Conservation (phyloP, 208 protist genomes). For the Trypanosoma cruzi region DNA sequence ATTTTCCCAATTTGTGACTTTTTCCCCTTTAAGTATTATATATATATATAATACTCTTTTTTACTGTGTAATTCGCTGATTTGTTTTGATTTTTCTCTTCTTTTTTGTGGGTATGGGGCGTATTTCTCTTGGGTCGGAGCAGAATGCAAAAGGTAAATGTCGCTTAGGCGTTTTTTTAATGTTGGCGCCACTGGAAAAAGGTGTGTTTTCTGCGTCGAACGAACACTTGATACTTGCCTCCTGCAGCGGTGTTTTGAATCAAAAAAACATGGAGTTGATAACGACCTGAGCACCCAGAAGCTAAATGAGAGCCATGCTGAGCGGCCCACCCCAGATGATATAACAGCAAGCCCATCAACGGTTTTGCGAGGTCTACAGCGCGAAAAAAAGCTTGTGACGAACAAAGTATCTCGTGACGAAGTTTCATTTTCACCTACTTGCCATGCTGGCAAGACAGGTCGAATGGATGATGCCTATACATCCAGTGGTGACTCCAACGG, state of each 20-base stretch:
- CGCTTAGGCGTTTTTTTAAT: background rate
- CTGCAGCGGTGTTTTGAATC: slow-evolving; percentile 8
- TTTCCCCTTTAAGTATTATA: no score
- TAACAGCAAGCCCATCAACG: slow-evolving; percentile 34
- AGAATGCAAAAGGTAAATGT: background rate
- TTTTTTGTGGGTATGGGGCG: no score
- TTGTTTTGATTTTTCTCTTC: no score
- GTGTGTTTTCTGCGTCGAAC: background rate
- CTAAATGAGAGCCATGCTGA: background rate
- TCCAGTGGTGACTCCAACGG: background rate
- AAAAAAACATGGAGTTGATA: background rate
- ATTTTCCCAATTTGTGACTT: no score
- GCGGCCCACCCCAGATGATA: background rate
- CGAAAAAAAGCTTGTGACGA: slow-evolving; percentile 30
- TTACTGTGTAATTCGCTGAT: background rate
- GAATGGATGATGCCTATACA: background rate
- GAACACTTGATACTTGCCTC: background rate
- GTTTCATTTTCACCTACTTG: slow-evolving; percentile 36
- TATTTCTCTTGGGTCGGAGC: background rate
- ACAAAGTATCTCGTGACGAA: slow-evolving; percentile 16
- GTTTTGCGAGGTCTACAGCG: slow-evolving; percentile 42
- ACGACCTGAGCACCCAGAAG: background rate
- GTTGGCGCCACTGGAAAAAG: background rate
- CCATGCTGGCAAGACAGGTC: slow-evolving; percentile 39
- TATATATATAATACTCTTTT: no score